Evolutionary conservation across 2,329 filamentous ascomycete species (phyloP).

Genomic region (Pseudogymnoascus sp.): DNA sequence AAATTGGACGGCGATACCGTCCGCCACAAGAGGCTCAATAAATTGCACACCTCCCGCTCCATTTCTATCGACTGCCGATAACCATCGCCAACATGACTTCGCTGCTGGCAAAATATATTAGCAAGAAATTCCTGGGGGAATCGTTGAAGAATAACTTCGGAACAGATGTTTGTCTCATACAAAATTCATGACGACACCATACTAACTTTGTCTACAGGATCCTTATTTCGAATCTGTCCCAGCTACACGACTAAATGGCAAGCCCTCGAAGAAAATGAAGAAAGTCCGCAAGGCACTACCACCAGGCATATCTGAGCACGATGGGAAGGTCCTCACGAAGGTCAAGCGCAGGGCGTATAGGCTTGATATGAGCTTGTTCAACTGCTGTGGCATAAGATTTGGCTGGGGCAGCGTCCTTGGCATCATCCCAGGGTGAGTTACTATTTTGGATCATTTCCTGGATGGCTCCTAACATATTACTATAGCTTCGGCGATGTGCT

Average conservation of each 20-base stretch:
- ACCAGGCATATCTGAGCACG: slow-evolving; percentile 72
- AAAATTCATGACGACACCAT: slow-evolving; percentile 21
- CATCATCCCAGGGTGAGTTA: slow-evolving; percentile 67
- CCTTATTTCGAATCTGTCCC: slow-evolving; percentile 81
- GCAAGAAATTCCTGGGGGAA: slow-evolving; percentile 51
- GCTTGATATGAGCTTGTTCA: slow-evolving; percentile 79
- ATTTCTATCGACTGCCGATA: background rate
- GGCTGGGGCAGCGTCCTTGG: slow-evolving; percentile 87
- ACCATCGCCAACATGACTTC: slow-evolving; percentile 40
- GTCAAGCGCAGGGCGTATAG: slow-evolving; percentile 80
- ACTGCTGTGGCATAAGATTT: slow-evolving; percentile 71
- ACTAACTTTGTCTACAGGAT: slow-evolving; percentile 49
- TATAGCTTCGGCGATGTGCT: slow-evolving; percentile 63
- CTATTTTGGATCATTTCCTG: slow-evolving; percentile 17
- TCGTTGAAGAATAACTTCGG: slow-evolving; percentile 50
- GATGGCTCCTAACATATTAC: slow-evolving; percentile 19
- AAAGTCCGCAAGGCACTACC: slow-evolving; percentile 81
- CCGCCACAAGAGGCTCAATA: background rate
- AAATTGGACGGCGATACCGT: slow-evolving; percentile 21
- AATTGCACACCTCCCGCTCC: background rate
- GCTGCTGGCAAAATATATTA: slow-evolving; percentile 45
- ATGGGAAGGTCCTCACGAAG: slow-evolving; percentile 73
- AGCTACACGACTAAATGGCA: slow-evolving; percentile 60
- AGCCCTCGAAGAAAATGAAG: slow-evolving; percentile 61
- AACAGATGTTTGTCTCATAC: slow-evolving; percentile 36